phyloP scores from a whole-genome alignment of 2,329 filamentous ascomycete species.

The Falciphora oryzae region DNA sequence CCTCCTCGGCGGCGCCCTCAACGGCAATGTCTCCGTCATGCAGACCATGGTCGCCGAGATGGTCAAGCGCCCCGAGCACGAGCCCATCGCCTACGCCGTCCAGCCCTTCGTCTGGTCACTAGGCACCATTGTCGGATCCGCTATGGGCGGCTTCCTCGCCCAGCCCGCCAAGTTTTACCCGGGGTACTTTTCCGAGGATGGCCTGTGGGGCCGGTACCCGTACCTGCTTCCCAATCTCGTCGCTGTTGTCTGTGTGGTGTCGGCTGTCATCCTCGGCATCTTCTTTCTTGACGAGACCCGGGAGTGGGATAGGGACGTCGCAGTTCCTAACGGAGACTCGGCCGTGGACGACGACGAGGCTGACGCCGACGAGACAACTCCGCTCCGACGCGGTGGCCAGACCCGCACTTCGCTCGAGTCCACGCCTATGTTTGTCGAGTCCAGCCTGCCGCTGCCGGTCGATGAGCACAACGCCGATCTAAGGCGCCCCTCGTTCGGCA shows the following conservation, averaged over 20 bases:
- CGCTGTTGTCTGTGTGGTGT: not conserved
- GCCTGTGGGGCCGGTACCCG: slow-evolving; percentile 4
- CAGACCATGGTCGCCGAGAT: slow-evolving; percentile 37
- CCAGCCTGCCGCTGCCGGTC: slow-evolving; percentile 5
- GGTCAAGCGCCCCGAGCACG: slow-evolving; percentile 35
- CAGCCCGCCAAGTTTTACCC: slow-evolving; percentile 4
- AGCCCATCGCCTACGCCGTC: slow-evolving; percentile 18
- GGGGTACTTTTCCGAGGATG: not conserved
- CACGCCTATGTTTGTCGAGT: slow-evolving; percentile 3
- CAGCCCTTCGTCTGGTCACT: slow-evolving; percentile 83
- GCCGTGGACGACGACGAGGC: not conserved
- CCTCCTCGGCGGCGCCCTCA: slow-evolving; percentile 33
- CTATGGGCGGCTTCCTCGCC: slow-evolving; percentile 52
- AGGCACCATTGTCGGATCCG: slow-evolving; percentile 82
- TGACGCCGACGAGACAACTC: slow-evolving; percentile 3
- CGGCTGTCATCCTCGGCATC: slow-evolving; percentile 3
- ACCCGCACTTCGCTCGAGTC: not conserved
- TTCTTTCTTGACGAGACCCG: slow-evolving; percentile 8
- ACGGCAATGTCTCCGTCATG: slow-evolving; percentile 35
- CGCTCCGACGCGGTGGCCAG: not conserved
- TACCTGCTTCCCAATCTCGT: slow-evolving; percentile 8
- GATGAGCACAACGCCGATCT: slow-evolving; percentile 7
- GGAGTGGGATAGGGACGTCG: not conserved
- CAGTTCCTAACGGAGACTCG: not conserved
- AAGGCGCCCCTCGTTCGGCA: slow-evolving; percentile 2